Evolutionary conservation across 2,329 filamentous ascomycete species (phyloP).

Genomic region (Penicillium sp.): DNA sequence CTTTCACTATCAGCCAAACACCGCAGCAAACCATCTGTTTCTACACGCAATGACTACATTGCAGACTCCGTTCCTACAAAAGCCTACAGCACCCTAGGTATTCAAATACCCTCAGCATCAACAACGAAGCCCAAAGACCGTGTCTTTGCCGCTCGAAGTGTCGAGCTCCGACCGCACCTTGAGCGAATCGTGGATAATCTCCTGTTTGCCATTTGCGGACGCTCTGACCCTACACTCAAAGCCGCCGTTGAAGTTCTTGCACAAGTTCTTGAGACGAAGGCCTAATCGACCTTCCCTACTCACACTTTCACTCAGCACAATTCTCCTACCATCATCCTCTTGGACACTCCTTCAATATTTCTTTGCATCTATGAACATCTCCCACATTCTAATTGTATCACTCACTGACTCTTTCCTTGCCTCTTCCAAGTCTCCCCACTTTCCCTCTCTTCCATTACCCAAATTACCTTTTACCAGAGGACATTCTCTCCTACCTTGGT

Average conservation of each 20-base stretch:
- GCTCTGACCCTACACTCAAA: conserved; percentile 38
- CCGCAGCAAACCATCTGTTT: conserved; percentile 23
- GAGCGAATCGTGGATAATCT: conserved; percentile 40
- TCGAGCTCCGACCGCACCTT: conserved; percentile 33
- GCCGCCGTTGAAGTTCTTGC: conserved; percentile 39
- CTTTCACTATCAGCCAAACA: conserved; percentile 31
- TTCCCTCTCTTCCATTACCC: too few species aligned
- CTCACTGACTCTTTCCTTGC: too few species aligned
- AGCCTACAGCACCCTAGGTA: conserved; percentile 34
- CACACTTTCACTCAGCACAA: conserved; percentile 1
- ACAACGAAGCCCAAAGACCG: conserved; percentile 31
- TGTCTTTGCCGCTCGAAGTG: conserved; percentile 31
- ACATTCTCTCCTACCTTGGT: too few species aligned
- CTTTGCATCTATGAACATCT: too few species aligned
- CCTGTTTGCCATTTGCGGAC: conserved; percentile 38
- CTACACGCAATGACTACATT: conserved; percentile 22
- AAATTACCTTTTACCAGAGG: too few species aligned
- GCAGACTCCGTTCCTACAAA: conserved; percentile 36
- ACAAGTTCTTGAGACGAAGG: conserved; percentile 39
- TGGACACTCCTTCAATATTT: background rate
- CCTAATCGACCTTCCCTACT: conserved; percentile 8
- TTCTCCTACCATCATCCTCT: conserved; percentile 3
- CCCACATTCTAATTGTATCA: too few species aligned
- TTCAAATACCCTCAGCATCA: conserved; percentile 30
- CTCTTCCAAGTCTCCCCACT: too few species aligned